Base-by-base conservation (phyloP, 352 stramenopile species). In the Phytophthora constricta region DNA sequence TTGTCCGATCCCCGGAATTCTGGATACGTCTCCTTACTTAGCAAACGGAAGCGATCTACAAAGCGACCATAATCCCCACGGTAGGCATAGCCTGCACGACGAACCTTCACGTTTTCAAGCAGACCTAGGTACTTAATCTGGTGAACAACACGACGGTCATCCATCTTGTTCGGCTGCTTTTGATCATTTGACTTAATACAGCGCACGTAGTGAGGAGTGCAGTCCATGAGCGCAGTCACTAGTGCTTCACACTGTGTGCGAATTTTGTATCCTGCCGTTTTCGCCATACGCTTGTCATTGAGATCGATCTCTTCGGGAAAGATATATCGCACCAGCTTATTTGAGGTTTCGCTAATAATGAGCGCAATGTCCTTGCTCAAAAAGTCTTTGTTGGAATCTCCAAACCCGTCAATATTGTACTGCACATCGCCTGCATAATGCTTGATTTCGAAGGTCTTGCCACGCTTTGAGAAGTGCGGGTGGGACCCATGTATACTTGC, bases 131-230 rank as follows among this genome's bases (percentile, higher is more conserved):
- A 96, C 60, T 96, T 91, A 65, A 95, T 95, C 65, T 96, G 89
- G 57, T 96, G 89, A 19, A 94, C 52, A 10, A 96, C 89, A 17
- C 91, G 88, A 8, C 90, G 80, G 33, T 93, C 88, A 51, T 97
- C 87, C 60, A 96, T 89, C 45, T 87, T 82, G 65, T 94, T 91
- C 5, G 89, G 53, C 37, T 91, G 79, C 48, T 97, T 97, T 42
- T 95, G 79, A 62, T 97, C 91, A 59, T 97, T 97, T 4, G 87
- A 93, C 68, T 97, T 97, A 58, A 97, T 96, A 58, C 89, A 97
- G n/a, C 90, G 88, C 48, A 97, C 89, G 48, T 97, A 97, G 55
- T 96, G 88, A 62, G 91, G 92, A 22, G 92, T 93, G 69, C 92
- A 97, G 58, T 95, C 85, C 84, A 96, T 96, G 23, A 98, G 65